Conservation (phyloP, 106 monocot genomes). For the Dioscorea dumetorum region DNA sequence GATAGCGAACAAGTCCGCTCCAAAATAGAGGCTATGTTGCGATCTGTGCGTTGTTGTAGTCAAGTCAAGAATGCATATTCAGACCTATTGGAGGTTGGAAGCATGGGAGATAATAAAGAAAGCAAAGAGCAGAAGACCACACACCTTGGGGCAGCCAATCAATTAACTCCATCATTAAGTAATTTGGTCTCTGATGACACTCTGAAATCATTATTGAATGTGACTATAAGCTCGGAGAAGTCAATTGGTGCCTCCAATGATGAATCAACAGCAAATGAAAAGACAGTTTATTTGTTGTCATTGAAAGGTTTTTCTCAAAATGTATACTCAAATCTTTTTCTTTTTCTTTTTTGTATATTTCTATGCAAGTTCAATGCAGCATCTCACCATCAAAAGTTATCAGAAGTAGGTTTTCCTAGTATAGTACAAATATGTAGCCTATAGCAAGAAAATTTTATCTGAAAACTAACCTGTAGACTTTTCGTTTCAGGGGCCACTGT, state of each 20-base stretch:
- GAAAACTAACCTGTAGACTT: background rate
- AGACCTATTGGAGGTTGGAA: constrained; percentile 10
- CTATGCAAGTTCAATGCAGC: background rate
- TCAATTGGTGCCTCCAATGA: constrained; percentile 25
- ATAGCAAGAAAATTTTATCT: no score
- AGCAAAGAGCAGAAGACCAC: constrained; percentile 2
- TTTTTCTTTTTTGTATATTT: background rate
- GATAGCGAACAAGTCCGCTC: constrained; percentile 84
- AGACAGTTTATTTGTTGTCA: constrained; percentile 44
- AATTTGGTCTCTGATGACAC: constrained; percentile 11
- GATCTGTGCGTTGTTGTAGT: constrained; percentile 37
- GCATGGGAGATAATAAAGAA: constrained; percentile 10
- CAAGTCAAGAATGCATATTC: constrained; percentile 6
- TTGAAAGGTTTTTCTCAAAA: constrained; percentile 45
- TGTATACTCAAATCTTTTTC: background rate
- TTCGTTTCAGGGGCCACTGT: constrained; percentile 58
- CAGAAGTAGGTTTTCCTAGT: no score
- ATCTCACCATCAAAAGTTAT: no score
- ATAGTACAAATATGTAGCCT: no score
- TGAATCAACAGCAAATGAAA: constrained; percentile 25
- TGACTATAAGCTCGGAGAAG: constrained; percentile 20
- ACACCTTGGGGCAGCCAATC: constrained; percentile 3
- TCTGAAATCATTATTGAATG: constrained; percentile 45
- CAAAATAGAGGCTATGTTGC: constrained; percentile 75
- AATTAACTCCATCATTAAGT: background rate